These are phyloP conservation scores for Mycena haematopus DNA, from an alignment of 768 basidiomycete genomes.

Conservation along the genomic window DNA sequence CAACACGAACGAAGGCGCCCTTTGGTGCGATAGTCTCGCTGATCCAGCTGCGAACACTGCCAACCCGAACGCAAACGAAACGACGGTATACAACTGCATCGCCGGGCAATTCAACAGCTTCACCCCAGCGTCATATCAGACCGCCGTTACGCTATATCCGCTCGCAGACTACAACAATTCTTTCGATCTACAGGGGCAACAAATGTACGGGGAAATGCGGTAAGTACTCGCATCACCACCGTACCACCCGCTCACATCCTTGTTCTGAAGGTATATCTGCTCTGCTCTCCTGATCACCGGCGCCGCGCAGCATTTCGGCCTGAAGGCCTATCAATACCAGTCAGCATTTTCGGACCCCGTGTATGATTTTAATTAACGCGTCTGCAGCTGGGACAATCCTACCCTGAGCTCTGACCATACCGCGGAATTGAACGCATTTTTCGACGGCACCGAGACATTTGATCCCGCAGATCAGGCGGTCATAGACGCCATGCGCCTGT, in stretches of 20 bases:
- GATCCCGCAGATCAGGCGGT: slow-evolving; percentile 38
- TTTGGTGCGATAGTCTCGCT: slow-evolving; percentile 44
- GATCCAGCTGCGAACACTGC: slow-evolving; percentile 48
- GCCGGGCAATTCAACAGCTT: slow-evolving; percentile 44
- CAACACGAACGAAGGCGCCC: slow-evolving; percentile 50
- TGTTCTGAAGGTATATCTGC: slow-evolving; percentile 42
- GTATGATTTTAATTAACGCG: background rate
- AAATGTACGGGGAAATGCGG: slow-evolving; percentile 53
- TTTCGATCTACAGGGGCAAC: slow-evolving; percentile 47
- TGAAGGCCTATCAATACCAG: slow-evolving; percentile 45
- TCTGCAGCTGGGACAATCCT: slow-evolving; percentile 1
- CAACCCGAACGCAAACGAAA: slow-evolving; percentile 43
- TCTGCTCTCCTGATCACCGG: slow-evolving; percentile 45
- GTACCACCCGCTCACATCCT: background rate
- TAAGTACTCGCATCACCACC: slow-evolving; percentile 32
- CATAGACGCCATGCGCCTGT: slow-evolving; percentile 45
- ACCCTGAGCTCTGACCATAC: slow-evolving; percentile 45
- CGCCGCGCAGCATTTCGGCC: slow-evolving; percentile 30
- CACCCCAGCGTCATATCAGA: slow-evolving; percentile 37
- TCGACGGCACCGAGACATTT: slow-evolving; percentile 33
- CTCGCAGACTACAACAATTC: slow-evolving; percentile 40
- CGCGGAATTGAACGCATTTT: slow-evolving; percentile 46
- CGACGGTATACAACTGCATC: slow-evolving; percentile 49
- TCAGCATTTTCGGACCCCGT: slow-evolving; percentile 29
- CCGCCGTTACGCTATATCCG: slow-evolving; percentile 41